A percentile compares a stretch with the other conserved stretches of the same genome.
Evolutionary conservation across 306 rosid genomes (phyloP).

Genomic region (Trifolium subterraneum): DNA sequence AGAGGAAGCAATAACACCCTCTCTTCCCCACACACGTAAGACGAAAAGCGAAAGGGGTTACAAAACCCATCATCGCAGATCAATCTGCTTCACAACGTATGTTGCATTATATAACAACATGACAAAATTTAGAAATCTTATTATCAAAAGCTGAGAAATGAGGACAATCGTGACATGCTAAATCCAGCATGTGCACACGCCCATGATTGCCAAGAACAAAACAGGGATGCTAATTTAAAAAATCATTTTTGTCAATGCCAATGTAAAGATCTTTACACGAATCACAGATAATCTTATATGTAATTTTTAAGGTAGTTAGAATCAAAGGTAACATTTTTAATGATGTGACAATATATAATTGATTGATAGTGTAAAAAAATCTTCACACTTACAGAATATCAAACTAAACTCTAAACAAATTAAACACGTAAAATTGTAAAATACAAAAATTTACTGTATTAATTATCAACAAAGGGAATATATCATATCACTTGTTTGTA

Average conservation of each 20-base stretch:
- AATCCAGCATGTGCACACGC: slow-evolving; percentile 5
- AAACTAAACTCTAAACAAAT: slow-evolving; percentile 14
- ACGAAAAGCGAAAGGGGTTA: slow-evolving; percentile 8
- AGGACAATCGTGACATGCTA: slow-evolving; percentile 1
- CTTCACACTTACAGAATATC: background rate
- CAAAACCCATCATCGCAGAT: slow-evolving; percentile 26
- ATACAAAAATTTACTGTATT: background rate
- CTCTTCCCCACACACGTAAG: background rate
- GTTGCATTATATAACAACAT: background rate
- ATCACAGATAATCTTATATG: background rate
- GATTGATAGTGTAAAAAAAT: background rate
- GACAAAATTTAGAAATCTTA: background rate
- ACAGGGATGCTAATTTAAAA: slow-evolving; percentile 3
- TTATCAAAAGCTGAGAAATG: background rate
- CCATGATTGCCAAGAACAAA: background rate
- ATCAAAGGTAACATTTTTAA: background rate
- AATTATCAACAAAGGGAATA: background rate
- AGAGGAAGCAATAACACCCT: slow-evolving; percentile 1
- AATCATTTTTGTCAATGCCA: background rate
- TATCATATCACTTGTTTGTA: background rate
- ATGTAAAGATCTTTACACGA: background rate
- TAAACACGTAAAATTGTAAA: slow-evolving; percentile 6
- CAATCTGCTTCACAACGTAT: background rate
- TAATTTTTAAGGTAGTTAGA: background rate
- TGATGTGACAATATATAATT: background rate